Evolutionary conservation across 2,329 filamentous ascomycete genomes (phyloP).

Genomic region (Pseudocercospora pini-densiflorae): DNA sequence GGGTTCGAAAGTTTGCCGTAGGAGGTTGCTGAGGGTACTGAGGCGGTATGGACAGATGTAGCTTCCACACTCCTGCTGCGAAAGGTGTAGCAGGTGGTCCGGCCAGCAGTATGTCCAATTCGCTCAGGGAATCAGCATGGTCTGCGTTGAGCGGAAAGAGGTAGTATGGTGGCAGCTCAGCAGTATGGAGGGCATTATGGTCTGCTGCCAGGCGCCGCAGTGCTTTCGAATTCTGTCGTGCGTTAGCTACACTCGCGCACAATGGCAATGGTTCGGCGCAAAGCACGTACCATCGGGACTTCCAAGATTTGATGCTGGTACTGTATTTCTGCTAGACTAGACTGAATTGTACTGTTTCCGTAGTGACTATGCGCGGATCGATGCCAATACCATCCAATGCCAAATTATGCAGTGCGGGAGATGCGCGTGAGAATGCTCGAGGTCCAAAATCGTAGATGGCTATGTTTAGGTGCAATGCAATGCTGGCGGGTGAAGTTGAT

Average conservation of each 20-base stretch:
- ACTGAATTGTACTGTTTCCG: not conserved
- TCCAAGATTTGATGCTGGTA: not conserved
- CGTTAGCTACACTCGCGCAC: not conserved
- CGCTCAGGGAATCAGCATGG: conserved; percentile 59
- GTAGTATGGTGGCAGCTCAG: conserved; percentile 64
- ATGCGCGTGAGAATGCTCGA: not conserved
- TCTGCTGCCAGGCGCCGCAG: conserved; percentile 65
- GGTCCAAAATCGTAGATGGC: not conserved
- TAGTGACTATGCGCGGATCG: not conserved
- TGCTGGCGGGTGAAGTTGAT: not conserved
- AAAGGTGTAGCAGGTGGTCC: conserved; percentile 66
- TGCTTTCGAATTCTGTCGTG: conserved; percentile 51
- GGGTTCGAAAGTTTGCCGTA: conserved; percentile 64
- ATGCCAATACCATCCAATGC: conserved; percentile 7
- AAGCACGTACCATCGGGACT: conserved; percentile 12
- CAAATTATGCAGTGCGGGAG: conserved; percentile 1
- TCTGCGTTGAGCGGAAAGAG: conserved; percentile 54
- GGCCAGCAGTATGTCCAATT: conserved; percentile 62
- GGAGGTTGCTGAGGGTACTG: conserved; percentile 59
- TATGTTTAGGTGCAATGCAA: conserved; percentile 5
- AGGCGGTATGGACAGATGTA: conserved; percentile 63
- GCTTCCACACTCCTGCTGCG: conserved; percentile 60
- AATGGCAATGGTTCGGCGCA: not conserved
- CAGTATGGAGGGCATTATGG: conserved; percentile 60
- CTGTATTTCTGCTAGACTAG: not conserved